phyloP scores from a whole-genome alignment of 805 yeast genomes.

The Cephaloascus fragrans region DNA sequence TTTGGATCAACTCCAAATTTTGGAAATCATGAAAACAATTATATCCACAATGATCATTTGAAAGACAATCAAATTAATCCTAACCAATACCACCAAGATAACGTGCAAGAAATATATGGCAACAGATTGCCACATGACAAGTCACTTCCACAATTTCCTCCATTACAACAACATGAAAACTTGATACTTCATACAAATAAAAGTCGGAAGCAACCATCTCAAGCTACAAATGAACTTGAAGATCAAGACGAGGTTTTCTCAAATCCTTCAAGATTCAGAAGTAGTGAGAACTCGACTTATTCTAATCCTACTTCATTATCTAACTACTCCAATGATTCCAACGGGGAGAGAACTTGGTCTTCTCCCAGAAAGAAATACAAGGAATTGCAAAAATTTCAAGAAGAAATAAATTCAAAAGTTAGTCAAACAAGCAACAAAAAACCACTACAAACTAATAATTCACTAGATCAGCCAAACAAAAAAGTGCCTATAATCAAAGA shows the following conservation, averaged over 20 bases:
- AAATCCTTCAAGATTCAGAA: background rate
- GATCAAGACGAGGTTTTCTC: slow-evolving; percentile 13
- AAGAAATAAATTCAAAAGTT: slow-evolving; percentile 23
- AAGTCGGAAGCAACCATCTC: background rate
- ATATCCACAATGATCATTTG: no score
- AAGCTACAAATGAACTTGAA: slow-evolving; percentile 4
- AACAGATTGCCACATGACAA: background rate
- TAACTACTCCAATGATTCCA: slow-evolving; percentile 9
- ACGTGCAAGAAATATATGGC: no score
- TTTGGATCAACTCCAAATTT: no score
- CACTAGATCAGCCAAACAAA: slow-evolving; percentile 16
- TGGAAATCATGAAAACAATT: background rate
- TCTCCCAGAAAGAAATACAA: slow-evolving; percentile 24
- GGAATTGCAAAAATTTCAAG: slow-evolving; percentile 16
- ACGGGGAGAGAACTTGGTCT: slow-evolving; percentile 27
- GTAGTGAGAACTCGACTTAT: slow-evolving; percentile 9
- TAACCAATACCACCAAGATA: no score
- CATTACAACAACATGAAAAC: background rate
- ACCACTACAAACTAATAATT: slow-evolving; percentile 26
- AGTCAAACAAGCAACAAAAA: slow-evolving; percentile 18
- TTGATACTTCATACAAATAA: no score
- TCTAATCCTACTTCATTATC: slow-evolving; percentile 24
- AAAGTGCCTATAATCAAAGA: slow-evolving; percentile 28
- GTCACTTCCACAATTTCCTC: background rate
- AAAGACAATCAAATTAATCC: background rate